These are phyloP conservation scores for Polychaeton citri DNA, from an alignment of 2,329 filamentous ascomycete species.

Conservation along the genomic window DNA sequence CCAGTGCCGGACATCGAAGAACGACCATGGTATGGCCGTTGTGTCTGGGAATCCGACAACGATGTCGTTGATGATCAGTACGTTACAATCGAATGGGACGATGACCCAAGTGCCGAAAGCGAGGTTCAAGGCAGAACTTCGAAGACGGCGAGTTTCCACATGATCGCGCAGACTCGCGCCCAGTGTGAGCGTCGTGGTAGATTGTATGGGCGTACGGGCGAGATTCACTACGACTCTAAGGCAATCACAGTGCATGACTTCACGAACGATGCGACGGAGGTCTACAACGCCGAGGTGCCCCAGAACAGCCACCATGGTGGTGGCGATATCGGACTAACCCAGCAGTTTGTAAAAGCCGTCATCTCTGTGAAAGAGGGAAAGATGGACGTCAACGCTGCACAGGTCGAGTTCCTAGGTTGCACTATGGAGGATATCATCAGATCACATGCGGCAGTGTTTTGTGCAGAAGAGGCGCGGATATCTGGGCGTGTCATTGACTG, in stretches of 20 bases:
- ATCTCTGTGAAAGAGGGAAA: conserved; percentile 61
- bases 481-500: conserved; percentile 60
- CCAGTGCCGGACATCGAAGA: conserved; percentile 34
- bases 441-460: conserved; percentile 87
- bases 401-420: conserved; percentile 65
- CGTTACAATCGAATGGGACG: conserved; percentile 79
- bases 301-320: conserved; percentile 48
- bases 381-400: conserved; percentile 55
- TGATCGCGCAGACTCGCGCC: conserved; percentile 80
- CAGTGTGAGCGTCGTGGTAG: conserved; percentile 76
- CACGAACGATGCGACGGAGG: conserved; percentile 39
- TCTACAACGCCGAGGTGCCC: conserved; percentile 48
- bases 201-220: conserved; percentile 75
- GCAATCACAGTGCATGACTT: conserved; percentile 69
- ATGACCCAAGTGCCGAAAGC: conserved; percentile 37
- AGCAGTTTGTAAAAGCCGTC: conserved; percentile 73
- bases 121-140: conserved; percentile 37
- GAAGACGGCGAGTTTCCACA: conserved; percentile 84
- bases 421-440: conserved; percentile 75
- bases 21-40: conserved; percentile 72
- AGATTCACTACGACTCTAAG: conserved; percentile 71
- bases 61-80: conserved; percentile 87
- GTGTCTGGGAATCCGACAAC: conserved; percentile 87
- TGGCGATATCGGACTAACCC: conserved; percentile 65
- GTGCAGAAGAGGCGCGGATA: conserved; percentile 72